phyloP scores from a whole-genome alignment of 768 basidiomycete species.

The Psilocybe cyanescens region DNA sequence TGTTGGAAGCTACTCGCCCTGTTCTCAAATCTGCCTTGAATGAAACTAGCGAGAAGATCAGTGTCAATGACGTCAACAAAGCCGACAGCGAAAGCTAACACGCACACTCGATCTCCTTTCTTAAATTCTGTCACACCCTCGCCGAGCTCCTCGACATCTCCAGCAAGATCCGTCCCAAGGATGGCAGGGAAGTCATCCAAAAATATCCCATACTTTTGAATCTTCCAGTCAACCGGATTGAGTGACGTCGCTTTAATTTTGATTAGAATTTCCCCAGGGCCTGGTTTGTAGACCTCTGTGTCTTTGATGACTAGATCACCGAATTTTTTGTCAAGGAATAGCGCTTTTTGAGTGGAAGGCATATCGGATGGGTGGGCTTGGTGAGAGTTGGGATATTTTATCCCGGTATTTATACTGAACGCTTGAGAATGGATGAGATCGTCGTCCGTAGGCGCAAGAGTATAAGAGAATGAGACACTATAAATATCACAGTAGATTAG shows the following conservation, averaged over 20 bases:
- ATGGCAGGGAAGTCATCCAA: slow-evolving; percentile 49
- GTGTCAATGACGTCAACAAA: background rate
- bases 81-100: background rate
- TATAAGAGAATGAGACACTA: too few relatives aligned
- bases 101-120: slow-evolving; percentile 56
- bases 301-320: slow-evolving; percentile 33
- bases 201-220: slow-evolving; percentile 42
- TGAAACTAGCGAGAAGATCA: slow-evolving; percentile 31
- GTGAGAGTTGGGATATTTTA: too few relatives aligned
- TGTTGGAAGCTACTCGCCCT: slow-evolving; percentile 48
- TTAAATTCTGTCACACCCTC: slow-evolving; percentile 50
- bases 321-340: slow-evolving; percentile 25
- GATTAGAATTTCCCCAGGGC: slow-evolving; percentile 51
- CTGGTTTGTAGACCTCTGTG: slow-evolving; percentile 43
- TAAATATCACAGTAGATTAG: too few relatives aligned
- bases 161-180: slow-evolving; percentile 50
- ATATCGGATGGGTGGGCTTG: background rate
- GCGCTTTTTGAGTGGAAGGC: slow-evolving; percentile 28
- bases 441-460: too few relatives aligned
- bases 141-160: slow-evolving; percentile 52
- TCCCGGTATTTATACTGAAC: too few relatives aligned
- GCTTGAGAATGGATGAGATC: too few relatives aligned
- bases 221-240: slow-evolving; percentile 59
- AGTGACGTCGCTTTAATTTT: slow-evolving; percentile 49
- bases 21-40: slow-evolving; percentile 38